A percentile compares a stretch with the other conserved stretches of the same genome.
Conservation (phyloP, 306 rosid species). For the Pyrus betulifolia region DNA sequence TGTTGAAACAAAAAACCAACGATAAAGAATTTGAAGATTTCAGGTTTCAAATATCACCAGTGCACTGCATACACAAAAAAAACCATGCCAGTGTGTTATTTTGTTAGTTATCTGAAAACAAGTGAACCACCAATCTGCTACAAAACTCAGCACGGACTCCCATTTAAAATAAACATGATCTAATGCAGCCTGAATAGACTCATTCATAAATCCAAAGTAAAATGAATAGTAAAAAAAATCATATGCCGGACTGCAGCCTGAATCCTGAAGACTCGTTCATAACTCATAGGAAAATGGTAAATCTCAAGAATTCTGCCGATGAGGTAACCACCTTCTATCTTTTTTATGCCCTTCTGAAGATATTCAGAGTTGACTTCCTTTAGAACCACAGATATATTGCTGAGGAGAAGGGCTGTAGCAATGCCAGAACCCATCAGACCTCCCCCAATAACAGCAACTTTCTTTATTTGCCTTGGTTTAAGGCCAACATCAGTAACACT, state of each 20-base stretch:
- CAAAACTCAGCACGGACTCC: not conserved
- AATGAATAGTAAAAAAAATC: not conserved
- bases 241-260: not conserved
- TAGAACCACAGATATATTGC: slow-evolving; percentile 69
- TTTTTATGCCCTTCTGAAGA: slow-evolving; percentile 64
- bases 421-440: slow-evolving; percentile 99
- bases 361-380: slow-evolving; percentile 84
- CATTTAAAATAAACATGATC: not conserved
- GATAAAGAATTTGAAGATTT: not conserved
- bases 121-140: not conserved
- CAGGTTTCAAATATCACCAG: not conserved
- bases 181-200: not conserved
- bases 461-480: slow-evolving; percentile 76
- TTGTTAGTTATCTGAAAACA: not conserved
- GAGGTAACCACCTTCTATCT: slow-evolving; percentile 59
- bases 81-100: not conserved
- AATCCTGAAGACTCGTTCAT: not conserved
- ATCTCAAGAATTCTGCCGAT: not conserved
- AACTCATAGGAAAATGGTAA: not conserved
- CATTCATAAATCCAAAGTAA: not conserved
- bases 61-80: not conserved
- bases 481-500: slow-evolving; percentile 85
- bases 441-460: slow-evolving; percentile 91
- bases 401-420: slow-evolving; percentile 70
- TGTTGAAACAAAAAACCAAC: slow-evolving; percentile 18